Evolutionary conservation across 768 basidiomycete species (phyloP).

Genomic region (Vararia minispora): DNA sequence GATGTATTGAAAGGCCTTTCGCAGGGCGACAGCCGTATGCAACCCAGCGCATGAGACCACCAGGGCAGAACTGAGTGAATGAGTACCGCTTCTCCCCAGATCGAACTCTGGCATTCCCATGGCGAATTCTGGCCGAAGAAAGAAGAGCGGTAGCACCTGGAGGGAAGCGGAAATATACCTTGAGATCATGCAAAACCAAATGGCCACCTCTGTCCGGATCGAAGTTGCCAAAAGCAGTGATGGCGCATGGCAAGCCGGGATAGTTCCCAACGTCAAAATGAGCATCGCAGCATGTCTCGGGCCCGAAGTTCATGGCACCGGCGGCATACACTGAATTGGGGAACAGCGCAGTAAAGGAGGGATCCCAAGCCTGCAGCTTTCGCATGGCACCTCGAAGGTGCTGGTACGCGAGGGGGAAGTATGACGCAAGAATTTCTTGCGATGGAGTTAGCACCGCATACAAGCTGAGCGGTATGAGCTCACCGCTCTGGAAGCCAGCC

Average conservation of each 20-base stretch:
- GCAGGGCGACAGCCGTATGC: conserved; percentile 2
- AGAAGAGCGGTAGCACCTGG: conserved; percentile 11
- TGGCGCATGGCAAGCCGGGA: conserved; percentile 8
- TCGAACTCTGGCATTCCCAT: conserved; percentile 13
- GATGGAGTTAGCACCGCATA: background rate
- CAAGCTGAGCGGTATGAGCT: background rate
- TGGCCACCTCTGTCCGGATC: conserved; percentile 10
- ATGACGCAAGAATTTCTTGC: background rate
- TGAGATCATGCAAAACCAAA: conserved; percentile 10
- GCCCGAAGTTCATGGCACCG: conserved; percentile 13
- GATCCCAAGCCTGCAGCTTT: background rate
- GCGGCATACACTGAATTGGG: conserved; percentile 9
- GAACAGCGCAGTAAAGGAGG: conserved; percentile 7
- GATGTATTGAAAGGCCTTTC: background rate
- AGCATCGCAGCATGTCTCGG: background rate
- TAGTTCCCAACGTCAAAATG: conserved; percentile 10
- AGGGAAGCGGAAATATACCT: conserved; percentile 13
- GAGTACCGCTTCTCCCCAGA: conserved; percentile 2
- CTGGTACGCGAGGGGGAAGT: background rate
- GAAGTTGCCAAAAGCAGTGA: conserved; percentile 10
- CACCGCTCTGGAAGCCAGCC: background rate
- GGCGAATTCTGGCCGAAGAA: conserved; percentile 11
- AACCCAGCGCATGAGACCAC: conserved; percentile 3
- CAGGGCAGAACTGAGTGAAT: conserved; percentile 5
- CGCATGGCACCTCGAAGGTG: background rate